phyloP scores from a whole-genome alignment of 306 rosid genomes.

The Medicago truncatula region DNA sequence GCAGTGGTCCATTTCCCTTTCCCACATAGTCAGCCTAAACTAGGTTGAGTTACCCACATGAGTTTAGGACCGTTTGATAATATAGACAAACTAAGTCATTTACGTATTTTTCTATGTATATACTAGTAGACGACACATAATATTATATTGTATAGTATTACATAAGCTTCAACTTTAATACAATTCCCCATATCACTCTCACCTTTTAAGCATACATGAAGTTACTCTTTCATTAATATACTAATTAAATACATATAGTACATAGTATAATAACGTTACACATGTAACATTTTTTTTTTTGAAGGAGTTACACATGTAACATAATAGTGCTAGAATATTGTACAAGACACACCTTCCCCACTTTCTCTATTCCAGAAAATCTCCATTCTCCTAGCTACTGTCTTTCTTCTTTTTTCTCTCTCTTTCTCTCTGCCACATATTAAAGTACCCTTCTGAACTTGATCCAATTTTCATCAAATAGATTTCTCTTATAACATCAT shows the following conservation, averaged over 20 bases:
- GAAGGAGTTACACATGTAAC: slow-evolving; percentile 5
- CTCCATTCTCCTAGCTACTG: slow-evolving; percentile 28
- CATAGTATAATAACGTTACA: slow-evolving; percentile 15
- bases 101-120: neutral
- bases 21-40: slow-evolving; percentile 25
- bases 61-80: slow-evolving; percentile 76
- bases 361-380: slow-evolving; percentile 51
- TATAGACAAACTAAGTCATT: slow-evolving; percentile 7
- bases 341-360: slow-evolving; percentile 38
- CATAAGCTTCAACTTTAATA: slow-evolving; percentile 39
- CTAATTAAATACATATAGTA: neutral
- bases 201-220: slow-evolving; percentile 7
- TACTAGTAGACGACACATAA: neutral
- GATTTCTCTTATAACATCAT: slow-evolving; percentile 23
- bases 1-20: slow-evolving; percentile 14
- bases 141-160: slow-evolving; percentile 7
- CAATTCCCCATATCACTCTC: slow-evolving; percentile 48
- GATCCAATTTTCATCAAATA: slow-evolving; percentile 32
- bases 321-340: slow-evolving; percentile 42
- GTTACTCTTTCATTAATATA: neutral
- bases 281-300: too few relatives aligned
- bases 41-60: slow-evolving; percentile 49
- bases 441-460: neutral
- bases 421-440: slow-evolving; percentile 30
- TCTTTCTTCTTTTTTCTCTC: neutral